Evolutionary conservation across 1,139 yeast genomes (phyloP).

Genomic region (Protomyces lactucae-debilis): DNA sequence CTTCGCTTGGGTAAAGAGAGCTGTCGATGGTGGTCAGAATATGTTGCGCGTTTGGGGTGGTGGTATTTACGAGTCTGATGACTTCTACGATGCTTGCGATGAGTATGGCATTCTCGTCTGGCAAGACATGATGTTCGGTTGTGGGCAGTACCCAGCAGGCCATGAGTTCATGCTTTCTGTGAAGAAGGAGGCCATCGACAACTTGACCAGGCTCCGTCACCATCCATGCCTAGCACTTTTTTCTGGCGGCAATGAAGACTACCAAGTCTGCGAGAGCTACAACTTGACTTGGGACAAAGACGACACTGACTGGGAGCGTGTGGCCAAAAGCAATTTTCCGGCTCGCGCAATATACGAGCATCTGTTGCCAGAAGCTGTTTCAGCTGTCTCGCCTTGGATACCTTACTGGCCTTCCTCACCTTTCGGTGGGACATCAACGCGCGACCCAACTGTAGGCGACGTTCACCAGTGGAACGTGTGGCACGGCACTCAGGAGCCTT

Average conservation of each 20-base stretch:
- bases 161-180: conserved; percentile 39
- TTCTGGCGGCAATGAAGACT: conserved; percentile 50
- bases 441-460: conserved; percentile 45
- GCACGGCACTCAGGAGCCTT: conserved; percentile 47
- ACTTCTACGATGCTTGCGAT: conserved; percentile 46
- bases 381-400: conserved; percentile 36
- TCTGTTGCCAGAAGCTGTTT: conserved; percentile 41
- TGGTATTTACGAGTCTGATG: conserved; percentile 45
- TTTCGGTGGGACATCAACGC: conserved; percentile 42
- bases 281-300: conserved; percentile 41
- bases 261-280: conserved; percentile 44
- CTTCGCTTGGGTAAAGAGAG: conserved; percentile 39
- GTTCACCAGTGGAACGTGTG: conserved; percentile 51
- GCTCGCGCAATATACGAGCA: conserved; percentile 45
- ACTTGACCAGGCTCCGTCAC: conserved; percentile 42
- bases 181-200: conserved; percentile 40
- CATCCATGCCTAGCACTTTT: conserved; percentile 41
- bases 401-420: conserved; percentile 48
- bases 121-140: conserved; percentile 52
- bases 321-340: conserved; percentile 43
- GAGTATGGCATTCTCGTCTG: conserved; percentile 46
- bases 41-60: conserved; percentile 51
- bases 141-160: conserved; percentile 46
- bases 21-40: conserved; percentile 43
- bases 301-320: conserved; percentile 36